These are phyloP conservation scores for Rhododendron molle DNA, from an alignment of 148 eudicot genomes.

Conservation along the genomic window DNA sequence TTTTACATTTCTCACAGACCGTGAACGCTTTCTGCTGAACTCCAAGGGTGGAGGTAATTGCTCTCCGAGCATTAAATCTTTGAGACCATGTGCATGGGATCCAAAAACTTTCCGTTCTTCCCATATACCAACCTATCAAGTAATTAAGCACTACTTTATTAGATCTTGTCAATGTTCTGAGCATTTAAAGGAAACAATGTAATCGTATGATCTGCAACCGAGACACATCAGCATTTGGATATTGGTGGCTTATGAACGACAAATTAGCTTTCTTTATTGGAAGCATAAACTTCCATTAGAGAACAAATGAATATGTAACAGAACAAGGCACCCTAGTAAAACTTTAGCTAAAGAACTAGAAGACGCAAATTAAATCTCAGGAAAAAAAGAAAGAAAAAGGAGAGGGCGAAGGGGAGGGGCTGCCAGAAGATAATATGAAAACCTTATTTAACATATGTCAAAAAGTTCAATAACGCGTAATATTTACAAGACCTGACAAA, in stretches of 20 bases:
- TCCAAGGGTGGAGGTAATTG: slow-evolving; percentile 74
- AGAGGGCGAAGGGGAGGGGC: neutral
- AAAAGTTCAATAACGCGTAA: neutral
- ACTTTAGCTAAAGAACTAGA: neutral
- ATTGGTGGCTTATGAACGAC: neutral
- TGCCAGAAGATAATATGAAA: neutral
- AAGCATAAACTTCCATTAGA: neutral
- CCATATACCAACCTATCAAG: slow-evolving; percentile 76
- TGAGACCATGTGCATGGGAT: slow-evolving; percentile 53
- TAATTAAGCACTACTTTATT: slow-evolving; percentile 8
- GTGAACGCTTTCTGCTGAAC: slow-evolving; percentile 72
- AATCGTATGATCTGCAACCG: neutral
- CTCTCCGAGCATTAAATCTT: slow-evolving; percentile 74
- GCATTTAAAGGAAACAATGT: neutral
- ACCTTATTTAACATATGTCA: neutral
- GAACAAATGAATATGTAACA: neutral
- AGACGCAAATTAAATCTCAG: neutral
- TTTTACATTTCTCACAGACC: slow-evolving; percentile 67
- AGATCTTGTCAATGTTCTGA: neutral
- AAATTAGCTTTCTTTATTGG: neutral
- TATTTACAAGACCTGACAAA: neutral
- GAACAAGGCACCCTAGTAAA: neutral
- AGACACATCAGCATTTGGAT: neutral
- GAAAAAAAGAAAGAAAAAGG: neutral
- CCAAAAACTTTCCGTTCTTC: slow-evolving; percentile 93